Evolutionary conservation across 208 protist genomes (phyloP), one percentile per base, ranked within the genome.

Genomic region (Herpetomonas tarakana): DNA sequence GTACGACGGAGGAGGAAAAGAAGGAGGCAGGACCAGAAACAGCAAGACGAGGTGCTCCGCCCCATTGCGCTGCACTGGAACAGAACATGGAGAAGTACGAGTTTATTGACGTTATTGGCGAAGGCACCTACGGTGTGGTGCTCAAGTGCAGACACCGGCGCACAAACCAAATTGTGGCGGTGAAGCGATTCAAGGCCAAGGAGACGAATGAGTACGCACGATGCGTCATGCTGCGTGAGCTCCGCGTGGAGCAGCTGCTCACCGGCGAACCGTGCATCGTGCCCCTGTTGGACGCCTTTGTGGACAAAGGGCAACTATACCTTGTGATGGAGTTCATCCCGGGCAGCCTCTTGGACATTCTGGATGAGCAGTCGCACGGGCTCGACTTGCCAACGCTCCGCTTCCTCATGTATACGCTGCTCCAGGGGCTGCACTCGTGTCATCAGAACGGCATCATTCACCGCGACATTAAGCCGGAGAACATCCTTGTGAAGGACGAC

Each of bases 141-240:
- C 73, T 97, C 52, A 90, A 97, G 49, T 97, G 93, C 44, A 52
- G 86, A 31, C 75, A 97, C 62, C 89, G 79, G 58, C 62, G 83
- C 12, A 94, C 88, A 0, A 74, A 76, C 29, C 65, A 74, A 6
- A 71, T 97, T 39, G 92, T 98, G 0, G 97, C 97, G 3, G 87
- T 98, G 19, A 98, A 98, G 58, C 88, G 92, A 49, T 98, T 98
- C 78, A 98, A 98, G 76, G 77, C 95, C 46, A 82, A 70, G 2
- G 76, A 95, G n/a, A 68, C 76, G 3, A 88, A 97, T 61, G 86
- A 93, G 50, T 88, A 89, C 59, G 86, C 96, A 12, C 60, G 78
- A 3, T 91, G 92, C 29, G 93, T 91, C 0, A 97, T 97, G 70
- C 60, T 97, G 60, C 72, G 96, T 2, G 96, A 98, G 58, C 63